Conservation (phyloP, 108 stramenopile genomes). For the Discostella pseudostelligera region DNA sequence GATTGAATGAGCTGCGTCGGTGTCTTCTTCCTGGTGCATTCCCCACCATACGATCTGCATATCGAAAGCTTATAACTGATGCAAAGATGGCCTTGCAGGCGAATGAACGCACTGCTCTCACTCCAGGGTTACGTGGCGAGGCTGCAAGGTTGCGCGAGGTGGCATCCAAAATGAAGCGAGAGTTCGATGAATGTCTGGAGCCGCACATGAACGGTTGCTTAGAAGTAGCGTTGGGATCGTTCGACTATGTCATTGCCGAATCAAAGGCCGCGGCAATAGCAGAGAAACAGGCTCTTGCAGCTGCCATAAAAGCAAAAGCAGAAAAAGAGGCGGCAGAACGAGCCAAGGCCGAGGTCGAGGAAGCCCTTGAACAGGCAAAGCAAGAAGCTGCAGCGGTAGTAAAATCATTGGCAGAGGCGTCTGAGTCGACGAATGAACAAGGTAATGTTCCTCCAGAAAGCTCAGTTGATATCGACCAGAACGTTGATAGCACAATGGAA, state of each 20-base stretch:
- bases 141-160: conserved; percentile 62
- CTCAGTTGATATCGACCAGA: conserved; percentile 3
- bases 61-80: conserved; percentile 40
- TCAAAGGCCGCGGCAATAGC: conserved; percentile 11
- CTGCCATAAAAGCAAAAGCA: conserved; percentile 34
- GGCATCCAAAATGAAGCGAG: conserved; percentile 59
- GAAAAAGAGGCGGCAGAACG: conserved; percentile 36
- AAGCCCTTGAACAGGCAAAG: conserved; percentile 15
- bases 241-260: conserved; percentile 34
- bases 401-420: not conserved
- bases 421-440: not conserved
- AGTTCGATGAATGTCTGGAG: conserved; percentile 53
- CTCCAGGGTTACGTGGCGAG: conserved; percentile 77
- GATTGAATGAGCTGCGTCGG: conserved; percentile 83
- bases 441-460: conserved; percentile 3
- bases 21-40: conserved; percentile 81
- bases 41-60: conserved; percentile 47
- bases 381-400: conserved; percentile 4
- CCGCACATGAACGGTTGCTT: conserved; percentile 66
- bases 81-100: conserved; percentile 55
- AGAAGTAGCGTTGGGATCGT: conserved; percentile 67
- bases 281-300: conserved; percentile 20
- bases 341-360: conserved; percentile 12
- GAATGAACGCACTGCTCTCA: conserved; percentile 72
- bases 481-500: not conserved